Base-by-base conservation (phyloP, 2,329 filamentous ascomycete species). In the Cladophialophora exuberans region DNA sequence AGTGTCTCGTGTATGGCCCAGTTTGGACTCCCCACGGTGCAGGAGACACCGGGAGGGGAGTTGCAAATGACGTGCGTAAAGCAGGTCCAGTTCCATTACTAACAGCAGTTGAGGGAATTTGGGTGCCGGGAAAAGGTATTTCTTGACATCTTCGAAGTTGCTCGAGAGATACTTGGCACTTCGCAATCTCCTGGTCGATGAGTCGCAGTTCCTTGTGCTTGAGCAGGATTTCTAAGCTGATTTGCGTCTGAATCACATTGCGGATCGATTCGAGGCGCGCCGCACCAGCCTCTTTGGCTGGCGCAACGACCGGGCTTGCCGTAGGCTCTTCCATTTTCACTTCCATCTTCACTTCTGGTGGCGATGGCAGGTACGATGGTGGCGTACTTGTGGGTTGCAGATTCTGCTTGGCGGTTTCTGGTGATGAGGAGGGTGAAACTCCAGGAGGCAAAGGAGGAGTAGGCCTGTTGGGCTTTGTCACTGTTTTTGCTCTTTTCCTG, bases 151-250 rank as follows among this genome's bases (percentile, higher is more conserved):
- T 86, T 65, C 94, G 88, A 60, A 99, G 79, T 75, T 97, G 94
- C 74, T 99, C 94, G 64, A 97, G 80, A 9, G 92, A 90, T 61
- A 92, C 79, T 76, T 97, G 92, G 69, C 92, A 97, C 76, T 97
- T 97, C 62, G 90, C 93, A 62, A 97, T 82, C 75, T 97, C 94
- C 73, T 96, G 91, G 69, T 97, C 90, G 71, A 97, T 96, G 64
- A 96, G 80, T 54, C 92, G 89, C 56, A 97, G 76, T 76, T 99
- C 94, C 67, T 94, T 86, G 73, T 99, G 94, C 79, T 97, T 97
- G 70, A 95, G 77, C 61, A 97, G 76, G 49, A 97, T 92, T 76
- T 97, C 92, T 62, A 94, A 83, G 67, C 91, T 89, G 71, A 97
- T 87, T 73, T 97, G 89, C 59, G 90, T 85, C 68, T 91, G 87